phyloP scores from a whole-genome alignment of 2,329 filamentous ascomycete genomes.

The Clarireedia hainanense region DNA sequence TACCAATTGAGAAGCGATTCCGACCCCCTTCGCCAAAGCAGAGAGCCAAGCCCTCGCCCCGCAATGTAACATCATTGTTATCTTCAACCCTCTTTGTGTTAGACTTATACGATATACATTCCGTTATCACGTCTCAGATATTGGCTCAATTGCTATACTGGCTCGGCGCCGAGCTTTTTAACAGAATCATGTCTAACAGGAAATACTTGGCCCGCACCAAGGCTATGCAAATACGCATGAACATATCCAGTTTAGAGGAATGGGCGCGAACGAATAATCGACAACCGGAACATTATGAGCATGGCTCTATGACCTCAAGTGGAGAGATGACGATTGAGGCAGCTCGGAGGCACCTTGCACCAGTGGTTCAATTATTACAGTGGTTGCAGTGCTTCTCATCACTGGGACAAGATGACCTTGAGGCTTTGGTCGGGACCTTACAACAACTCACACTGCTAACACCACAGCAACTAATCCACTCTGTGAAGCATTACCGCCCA shows the following conservation, averaged over 20 bases:
- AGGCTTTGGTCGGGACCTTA: conserved; percentile 79
- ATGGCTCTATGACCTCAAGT: conserved; percentile 75
- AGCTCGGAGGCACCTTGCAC: conserved; percentile 75
- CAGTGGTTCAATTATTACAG: conserved; percentile 87
- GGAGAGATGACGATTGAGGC: conserved; percentile 85
- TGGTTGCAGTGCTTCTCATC: conserved; percentile 98
- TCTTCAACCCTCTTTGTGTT: conserved; percentile 95
- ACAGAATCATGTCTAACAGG: conserved; percentile 92
- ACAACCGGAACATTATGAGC: conserved; percentile 90
- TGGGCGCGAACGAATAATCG: conserved; percentile 93
- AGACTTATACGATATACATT: conserved; percentile 98
- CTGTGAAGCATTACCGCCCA: conserved; percentile 84
- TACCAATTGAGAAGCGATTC: conserved; percentile 83
- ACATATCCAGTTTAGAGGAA: conserved; percentile 88
- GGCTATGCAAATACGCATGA: conserved; percentile 99
- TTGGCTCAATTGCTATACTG: conserved; percentile 91
- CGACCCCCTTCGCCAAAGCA: conserved; percentile 90
- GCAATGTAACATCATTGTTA: conserved; percentile 90
- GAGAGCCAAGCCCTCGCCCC: conserved; percentile 81
- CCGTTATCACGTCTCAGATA: conserved; percentile 88
- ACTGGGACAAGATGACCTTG: conserved; percentile 73
- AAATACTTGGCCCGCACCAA: conserved; percentile 94
- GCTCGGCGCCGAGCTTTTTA: conserved; percentile 94
- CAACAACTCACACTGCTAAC: conserved; percentile 81
- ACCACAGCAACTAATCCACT: conserved; percentile 82